Base-by-base conservation (phyloP, 1,284 basidiomycete species). In the Waitea zeae region DNA sequence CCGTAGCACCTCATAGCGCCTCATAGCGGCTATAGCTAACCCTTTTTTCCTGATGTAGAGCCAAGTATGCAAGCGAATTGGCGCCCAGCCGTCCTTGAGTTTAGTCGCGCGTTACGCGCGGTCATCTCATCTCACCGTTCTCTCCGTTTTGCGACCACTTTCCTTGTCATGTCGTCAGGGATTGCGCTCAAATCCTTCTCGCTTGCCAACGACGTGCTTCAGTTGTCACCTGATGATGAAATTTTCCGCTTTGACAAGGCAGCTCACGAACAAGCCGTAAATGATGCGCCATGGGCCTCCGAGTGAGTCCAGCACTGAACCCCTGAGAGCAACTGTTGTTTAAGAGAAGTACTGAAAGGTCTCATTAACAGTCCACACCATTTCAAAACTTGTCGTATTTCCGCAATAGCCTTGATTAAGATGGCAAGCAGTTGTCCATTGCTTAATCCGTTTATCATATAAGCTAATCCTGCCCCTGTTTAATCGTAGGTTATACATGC, bases 401-500 rank as follows among this genome's bases (percentile, higher is more conserved):
- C 88, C 1, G 89, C 90, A 0, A 76, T 93, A 19, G 90, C 93
- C 5, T 57, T 98, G 43, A 93, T 97, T 59, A 98, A 98, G 65
- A 98, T 98, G 93, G 93, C 90, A 35, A 38, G 54, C 36, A 17
- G 28, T 20, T 7, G 30, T 17, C 9, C 11, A 19, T 20, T 11
- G n/a, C n/a, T n/a, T n/a, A n/a, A n/a, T n/a, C n/a, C n/a, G n/a
- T n/a, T n/a, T n/a, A n/a, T n/a, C n/a, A n/a, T n/a, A n/a, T n/a
- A n/a, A n/a, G n/a, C n/a, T n/a, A n/a, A n/a, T n/a, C n/a, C n/a
- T n/a, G n/a, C n/a, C n/a, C n/a, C n/a, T n/a, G n/a, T n/a, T n/a
- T n/a, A n/a, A n/a, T n/a, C n/a, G 22, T 17, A 93, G 88, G 89
- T 93, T 38, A 97, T 95, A 49, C 93, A 98, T 54, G 93, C 95